Evolutionary conservation across 768 basidiomycete genomes (phyloP).

Genomic region (Antrodiella citrinella): DNA sequence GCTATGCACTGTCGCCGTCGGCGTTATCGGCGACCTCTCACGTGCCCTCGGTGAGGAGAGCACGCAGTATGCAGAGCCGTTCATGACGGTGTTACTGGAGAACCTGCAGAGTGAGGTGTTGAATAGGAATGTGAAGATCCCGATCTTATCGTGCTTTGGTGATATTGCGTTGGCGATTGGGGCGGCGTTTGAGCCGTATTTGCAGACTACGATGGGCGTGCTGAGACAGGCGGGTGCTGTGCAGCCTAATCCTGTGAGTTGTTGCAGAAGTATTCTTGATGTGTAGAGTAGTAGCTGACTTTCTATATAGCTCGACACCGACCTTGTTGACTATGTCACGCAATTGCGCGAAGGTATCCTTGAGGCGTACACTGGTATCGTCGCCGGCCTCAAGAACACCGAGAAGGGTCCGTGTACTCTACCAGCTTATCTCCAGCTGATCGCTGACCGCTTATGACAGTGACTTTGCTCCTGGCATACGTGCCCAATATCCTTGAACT

Average conservation of each 20-base stretch:
- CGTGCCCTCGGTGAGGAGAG: conserved; percentile 85
- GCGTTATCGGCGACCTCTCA: conserved; percentile 93
- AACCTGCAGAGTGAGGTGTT: conserved; percentile 87
- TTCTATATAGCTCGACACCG: conserved; percentile 60
- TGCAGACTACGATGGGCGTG: conserved; percentile 86
- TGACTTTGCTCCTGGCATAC: conserved; percentile 57
- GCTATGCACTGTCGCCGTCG: conserved; percentile 91
- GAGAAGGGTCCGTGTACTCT: conserved; percentile 52
- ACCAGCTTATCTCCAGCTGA: not conserved
- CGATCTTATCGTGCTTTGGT: conserved; percentile 92
- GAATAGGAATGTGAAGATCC: conserved; percentile 92
- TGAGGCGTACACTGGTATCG: conserved; percentile 94
- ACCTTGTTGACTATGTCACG: conserved; percentile 87
- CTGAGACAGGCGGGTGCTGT: conserved; percentile 85
- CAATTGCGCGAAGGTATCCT: conserved; percentile 90
- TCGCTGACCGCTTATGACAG: conserved; percentile 19
- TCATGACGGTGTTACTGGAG: conserved; percentile 90
- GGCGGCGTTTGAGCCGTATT: conserved; percentile 76
- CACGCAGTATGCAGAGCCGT: conserved; percentile 72
- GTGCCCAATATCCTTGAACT: conserved; percentile 72
- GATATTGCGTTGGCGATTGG: conserved; percentile 94
- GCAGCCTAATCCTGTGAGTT: conserved; percentile 75
- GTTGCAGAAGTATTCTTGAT: not conserved
- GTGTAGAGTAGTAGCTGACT: conserved; percentile 1
- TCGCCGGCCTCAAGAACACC: conserved; percentile 83